phyloP scores from a whole-genome alignment of 495 filamentous ascomycete genomes.

The Baudoinia panamericana region DNA sequence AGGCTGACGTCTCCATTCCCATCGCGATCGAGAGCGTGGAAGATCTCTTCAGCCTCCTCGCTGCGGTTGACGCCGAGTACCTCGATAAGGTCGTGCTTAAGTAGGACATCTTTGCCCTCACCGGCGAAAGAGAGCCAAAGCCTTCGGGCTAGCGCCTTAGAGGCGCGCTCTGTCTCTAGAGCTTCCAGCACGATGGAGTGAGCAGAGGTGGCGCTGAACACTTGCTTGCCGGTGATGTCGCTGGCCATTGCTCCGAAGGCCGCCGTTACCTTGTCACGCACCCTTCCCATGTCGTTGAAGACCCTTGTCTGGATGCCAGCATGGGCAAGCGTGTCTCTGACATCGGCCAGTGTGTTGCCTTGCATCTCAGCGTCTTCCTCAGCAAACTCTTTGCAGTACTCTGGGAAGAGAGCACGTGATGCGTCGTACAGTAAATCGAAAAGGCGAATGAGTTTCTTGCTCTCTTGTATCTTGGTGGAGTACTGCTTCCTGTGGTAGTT shows the following conservation, averaged over 20 bases:
- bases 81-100: constrained; percentile 15
- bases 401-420: constrained; percentile 16
- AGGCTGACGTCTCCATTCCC: constrained; percentile 19
- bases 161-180: constrained; percentile 14
- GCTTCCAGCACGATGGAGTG: constrained; percentile 20
- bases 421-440: constrained; percentile 22
- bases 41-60: constrained; percentile 17
- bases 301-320: constrained; percentile 9
- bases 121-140: constrained; percentile 19
- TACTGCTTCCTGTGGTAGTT: constrained; percentile 26
- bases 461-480: constrained; percentile 18
- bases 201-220: constrained; percentile 9
- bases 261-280: constrained; percentile 17
- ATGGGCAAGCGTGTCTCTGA: constrained; percentile 1
- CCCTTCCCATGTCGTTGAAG: constrained; percentile 16
- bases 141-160: constrained; percentile 18
- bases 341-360: constrained; percentile 9
- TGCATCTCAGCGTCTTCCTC: constrained; percentile 20
- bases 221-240: constrained; percentile 17
- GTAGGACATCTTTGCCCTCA: constrained; percentile 17
- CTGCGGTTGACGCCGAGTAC: constrained; percentile 7
- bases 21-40: constrained; percentile 15
- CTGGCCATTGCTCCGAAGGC: constrained; percentile 19
- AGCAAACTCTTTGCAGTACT: constrained; percentile 17
- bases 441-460: constrained; percentile 19